Evolutionary conservation across 495 filamentous ascomycete genomes (phyloP), one percentile per base, ranked within the genome.

Genomic region (Polyplosphaeria fusca): DNA sequence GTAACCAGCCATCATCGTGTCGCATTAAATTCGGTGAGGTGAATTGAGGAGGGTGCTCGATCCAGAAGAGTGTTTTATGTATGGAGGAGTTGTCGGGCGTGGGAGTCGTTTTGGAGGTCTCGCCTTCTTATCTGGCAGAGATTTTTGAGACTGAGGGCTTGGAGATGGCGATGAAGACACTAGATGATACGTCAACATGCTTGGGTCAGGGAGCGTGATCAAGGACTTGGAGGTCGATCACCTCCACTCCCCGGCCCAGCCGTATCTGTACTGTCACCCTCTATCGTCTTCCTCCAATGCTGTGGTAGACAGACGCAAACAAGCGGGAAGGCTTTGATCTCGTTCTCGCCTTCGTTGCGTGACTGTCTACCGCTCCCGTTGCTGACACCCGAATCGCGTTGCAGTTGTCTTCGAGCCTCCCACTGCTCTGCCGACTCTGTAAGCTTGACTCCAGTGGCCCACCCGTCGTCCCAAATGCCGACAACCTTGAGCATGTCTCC

Each of bases 401-500:
- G 88, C 13, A 81, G 75, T 45, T 87, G 84, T 64, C 84, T 82
- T 46, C 84, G 82, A 20, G 80, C 79, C 60, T 93, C 88, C 78
- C 86, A 94, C 50, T 96, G 88, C 50, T 99, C 94, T 1, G 89
- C 91, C 50, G 84, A 79, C 60, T 95, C 88, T 43, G 85, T 75
- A 25, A 96, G 69, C 64, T 91, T 76, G 47, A 95, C 80, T 61
- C 94, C 94, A 9, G 94, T 99, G 26, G 94, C 94, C 94, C 94
- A 99, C 37, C 94, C 94, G 74, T 99, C 94, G 69, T 99, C 94
- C 94, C 94, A 99, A 59, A 99, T 96, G 35, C 94, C 94, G 46
- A 99, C 87, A 26, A 99, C 87, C 73, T 96, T 96, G 55, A 99
- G 77, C 93, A 99, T 96, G 72, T 99, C 94, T 41, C 94, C 94